Evolutionary conservation across 164 flowering plant species (phyloP).

Genomic region (Echeveria elegans): DNA sequence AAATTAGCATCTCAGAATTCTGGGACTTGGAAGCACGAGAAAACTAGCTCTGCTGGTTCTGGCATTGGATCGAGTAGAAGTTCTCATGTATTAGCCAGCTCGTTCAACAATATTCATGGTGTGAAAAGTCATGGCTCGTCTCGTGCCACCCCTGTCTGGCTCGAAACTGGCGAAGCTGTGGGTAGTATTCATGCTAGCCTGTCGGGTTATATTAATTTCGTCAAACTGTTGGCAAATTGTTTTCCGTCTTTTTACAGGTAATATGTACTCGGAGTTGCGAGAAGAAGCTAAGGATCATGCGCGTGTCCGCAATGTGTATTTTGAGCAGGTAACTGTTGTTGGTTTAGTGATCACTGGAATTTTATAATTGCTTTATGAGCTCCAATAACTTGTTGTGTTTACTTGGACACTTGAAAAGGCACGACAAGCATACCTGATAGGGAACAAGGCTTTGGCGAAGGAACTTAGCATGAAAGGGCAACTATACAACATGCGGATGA

Average conservation of each 20-base stretch:
- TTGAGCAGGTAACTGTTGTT: constrained; percentile 71
- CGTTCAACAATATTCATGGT: constrained; percentile 43
- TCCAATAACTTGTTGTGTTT: background rate
- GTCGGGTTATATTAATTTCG: constrained; percentile 13
- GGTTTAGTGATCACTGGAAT: background rate
- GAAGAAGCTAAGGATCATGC: constrained; percentile 98
- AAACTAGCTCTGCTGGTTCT: constrained; percentile 46
- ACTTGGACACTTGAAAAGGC: constrained; percentile 35
- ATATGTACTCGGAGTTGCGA: constrained; percentile 79
- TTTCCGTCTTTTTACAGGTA: constrained; percentile 46
- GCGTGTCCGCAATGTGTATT: constrained; percentile 77
- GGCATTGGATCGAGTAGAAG: constrained; percentile 72
- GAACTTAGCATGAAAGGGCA: constrained; percentile 88
- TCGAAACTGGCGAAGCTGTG: constrained; percentile 96
- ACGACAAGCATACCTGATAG: constrained; percentile 77
- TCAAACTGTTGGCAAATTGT: background rate
- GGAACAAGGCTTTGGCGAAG: constrained; percentile 90
- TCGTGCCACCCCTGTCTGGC: constrained; percentile 78
- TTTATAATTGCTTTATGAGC: background rate
- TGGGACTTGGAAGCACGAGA: constrained; percentile 70
- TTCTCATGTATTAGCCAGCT: constrained; percentile 45
- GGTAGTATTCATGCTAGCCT: constrained; percentile 48
- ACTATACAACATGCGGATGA: constrained; percentile 84
- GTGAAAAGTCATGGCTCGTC: constrained; percentile 50
- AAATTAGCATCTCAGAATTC: constrained; percentile 79